Evolutionary conservation across 352 stramenopile genomes (phyloP).

Genomic region (Globisporangium viniferum): DNA sequence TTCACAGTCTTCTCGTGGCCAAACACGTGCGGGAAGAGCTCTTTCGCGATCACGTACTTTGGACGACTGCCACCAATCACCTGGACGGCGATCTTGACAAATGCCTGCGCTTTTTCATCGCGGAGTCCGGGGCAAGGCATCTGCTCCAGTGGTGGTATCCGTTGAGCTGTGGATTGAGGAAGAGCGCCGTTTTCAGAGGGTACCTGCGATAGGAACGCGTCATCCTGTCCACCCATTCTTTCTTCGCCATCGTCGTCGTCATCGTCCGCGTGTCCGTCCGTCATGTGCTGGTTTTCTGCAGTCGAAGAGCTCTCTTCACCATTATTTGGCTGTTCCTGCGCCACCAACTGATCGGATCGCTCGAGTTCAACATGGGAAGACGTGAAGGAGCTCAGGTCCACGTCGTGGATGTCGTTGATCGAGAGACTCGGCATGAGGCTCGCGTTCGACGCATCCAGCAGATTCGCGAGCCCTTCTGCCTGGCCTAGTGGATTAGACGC

Average conservation of each 20-base stretch:
- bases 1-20: constrained; percentile 51
- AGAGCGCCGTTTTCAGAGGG: neutral
- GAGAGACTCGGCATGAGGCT: constrained; percentile 47
- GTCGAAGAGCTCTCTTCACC: neutral
- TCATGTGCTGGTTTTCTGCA: constrained; percentile 13
- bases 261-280: constrained; percentile 7
- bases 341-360: neutral
- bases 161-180: neutral
- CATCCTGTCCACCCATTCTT: constrained; percentile 21
- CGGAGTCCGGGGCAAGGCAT: constrained; percentile 63
- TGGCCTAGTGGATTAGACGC: constrained; percentile 8
- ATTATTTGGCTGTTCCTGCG: neutral
- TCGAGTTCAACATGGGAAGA: constrained; percentile 7
- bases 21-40: constrained; percentile 68
- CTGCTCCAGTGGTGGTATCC: neutral
- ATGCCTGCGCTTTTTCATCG: constrained; percentile 57
- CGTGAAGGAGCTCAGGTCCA: constrained; percentile 47
- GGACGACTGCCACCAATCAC: constrained; percentile 72
- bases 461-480: constrained; percentile 17
- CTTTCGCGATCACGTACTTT: constrained; percentile 77
- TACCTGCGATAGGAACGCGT: constrained; percentile 8
- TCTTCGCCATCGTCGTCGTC: constrained; percentile 3
- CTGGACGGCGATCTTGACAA: constrained; percentile 62
- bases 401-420: constrained; percentile 59
- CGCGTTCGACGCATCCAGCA: constrained; percentile 29